Base-by-base conservation (phyloP, 371 early-diverging fungal species). In the Mortierella sp. region DNA sequence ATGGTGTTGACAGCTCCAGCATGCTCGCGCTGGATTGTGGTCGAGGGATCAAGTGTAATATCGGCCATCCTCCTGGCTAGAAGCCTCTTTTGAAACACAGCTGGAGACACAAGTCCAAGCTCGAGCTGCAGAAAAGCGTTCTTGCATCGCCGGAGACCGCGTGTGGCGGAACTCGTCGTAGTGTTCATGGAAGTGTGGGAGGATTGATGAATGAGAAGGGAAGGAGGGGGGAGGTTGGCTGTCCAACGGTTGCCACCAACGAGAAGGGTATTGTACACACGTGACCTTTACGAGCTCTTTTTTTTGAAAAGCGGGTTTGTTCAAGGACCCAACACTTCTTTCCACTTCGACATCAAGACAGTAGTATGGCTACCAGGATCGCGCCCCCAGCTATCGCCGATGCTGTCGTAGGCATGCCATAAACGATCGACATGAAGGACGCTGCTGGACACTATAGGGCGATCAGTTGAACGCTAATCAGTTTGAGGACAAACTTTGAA, bases 1-100 rank as follows among this genome's bases (percentile, higher is more conserved):
- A 91, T 61, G 10, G 81, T 73, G 42, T 82, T 83, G 19, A 91
- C 84, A 2, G 86, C 84, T 18, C 85, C 89, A 80, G 71, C 60
- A 21, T 72, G 78, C 27, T 62, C 78, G 3, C 78, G 66, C 8
- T 66, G 54, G 34, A 76, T 62, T 3, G 62, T 53, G 0, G 70
- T 65, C 24, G 61, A 57, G 1, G 78, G 71, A 52, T 76, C 78
- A 14, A 76, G 67, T 12, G 58, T 21, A 42, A 76, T 55, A 43
- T 64, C 60, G 10, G 56, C 41, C 18, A 74, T 53, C 10, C 64
- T 68, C 9, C 26, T 64, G 19, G 58, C 46, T 5, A 68, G 42
- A 48, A 57, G 48, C 23, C 52, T 47, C 10, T 30, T 55, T 41
- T 53, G 58, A n/a, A 74, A 49, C 18, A n/a, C 50, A 9, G 58